Base-by-base conservation (phyloP, 2,329 filamentous ascomycete species). In the Colletotrichum costaricense region DNA sequence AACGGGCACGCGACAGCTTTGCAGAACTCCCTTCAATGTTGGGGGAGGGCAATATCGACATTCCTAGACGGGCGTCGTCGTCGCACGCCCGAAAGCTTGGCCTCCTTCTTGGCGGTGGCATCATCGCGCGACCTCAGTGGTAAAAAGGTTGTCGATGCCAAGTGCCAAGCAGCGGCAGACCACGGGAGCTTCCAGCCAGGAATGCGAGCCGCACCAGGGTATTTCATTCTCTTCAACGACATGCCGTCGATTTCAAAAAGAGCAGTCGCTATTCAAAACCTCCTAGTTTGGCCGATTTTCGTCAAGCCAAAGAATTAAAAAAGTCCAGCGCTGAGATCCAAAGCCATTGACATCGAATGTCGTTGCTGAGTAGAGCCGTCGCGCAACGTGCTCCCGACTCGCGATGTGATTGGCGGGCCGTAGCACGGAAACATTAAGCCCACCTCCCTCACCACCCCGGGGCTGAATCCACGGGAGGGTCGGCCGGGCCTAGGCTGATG, bases 151-250 rank as follows among this genome's bases (percentile, higher is more conserved):
- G 24, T 49, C 60, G 46, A 52, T 73, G 71, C 71, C 67, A 73
- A 73, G 71, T 63, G 71, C 71, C 71, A 71, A 73, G 71, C 57
- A 66, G 67, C 70, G 42, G 42, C 42, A 49, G 42, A 49, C 42
- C 42, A 49, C 42, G 62, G 71, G 60, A 73, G 49, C 38, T 60
- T 56, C 26, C 49, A 66, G 22, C 67, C 54, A 56, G 62, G 67
- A 22, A 19, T 19, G 24, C 57, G 56, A 73, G 67, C 71, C 71
- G 71, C 71, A 70, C 60, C 35, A 52, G 46, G 67, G 28, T 63
- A 22, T 9, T 28, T 24, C 58, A 19, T 9, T 28, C 30, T 42
- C 28, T 11, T 54, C 56, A 57, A 73, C 67, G 28, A 66, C 67
- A 69, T 33, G 4, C 49, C 54, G 49, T 65, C 30, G 19, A 5